Conservation (phyloP, 2,329 filamentous ascomycete species). For the Trematosphaeria pertusa region DNA sequence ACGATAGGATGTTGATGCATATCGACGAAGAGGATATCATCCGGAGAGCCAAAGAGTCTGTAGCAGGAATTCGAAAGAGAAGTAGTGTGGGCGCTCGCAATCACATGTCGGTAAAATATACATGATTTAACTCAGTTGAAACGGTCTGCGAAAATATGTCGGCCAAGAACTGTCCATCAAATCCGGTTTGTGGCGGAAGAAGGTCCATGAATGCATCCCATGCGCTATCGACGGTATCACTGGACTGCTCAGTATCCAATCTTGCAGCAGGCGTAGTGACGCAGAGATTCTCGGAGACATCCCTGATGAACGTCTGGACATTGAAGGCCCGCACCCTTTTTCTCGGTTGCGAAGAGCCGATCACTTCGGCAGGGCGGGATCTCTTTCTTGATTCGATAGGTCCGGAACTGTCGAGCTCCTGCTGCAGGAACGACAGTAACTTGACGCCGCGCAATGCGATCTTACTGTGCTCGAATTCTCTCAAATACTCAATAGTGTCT, state of each 20-base stretch:
- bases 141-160: conserved; percentile 17
- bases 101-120: conserved; percentile 34
- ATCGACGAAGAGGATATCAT: conserved; percentile 20
- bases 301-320: conserved; percentile 13
- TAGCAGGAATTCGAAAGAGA: conserved; percentile 21
- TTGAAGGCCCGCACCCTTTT: conserved; percentile 14
- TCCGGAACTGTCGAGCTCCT: conserved; percentile 8
- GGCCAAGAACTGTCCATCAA: conserved; percentile 18
- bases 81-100: conserved; percentile 25
- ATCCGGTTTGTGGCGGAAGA: conserved; percentile 15
- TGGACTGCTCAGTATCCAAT: background rate
- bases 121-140: conserved; percentile 11
- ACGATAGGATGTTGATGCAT: conserved; percentile 13
- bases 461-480: conserved; percentile 12
- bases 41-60: conserved; percentile 14
- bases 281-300: conserved; percentile 12
- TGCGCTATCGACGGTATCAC: background rate
- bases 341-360: background rate
- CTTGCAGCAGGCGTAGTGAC: background rate
- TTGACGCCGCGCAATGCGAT: conserved; percentile 23
- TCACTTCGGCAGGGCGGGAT: conserved; percentile 1
- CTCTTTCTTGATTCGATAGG: conserved; percentile 8
- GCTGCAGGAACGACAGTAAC: conserved; percentile 13
- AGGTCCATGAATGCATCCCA: conserved; percentile 8
- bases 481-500: conserved; percentile 17